Evolutionary conservation across 1,139 yeast genomes (phyloP).

Genomic region (Sugiyamaella sp.): DNA sequence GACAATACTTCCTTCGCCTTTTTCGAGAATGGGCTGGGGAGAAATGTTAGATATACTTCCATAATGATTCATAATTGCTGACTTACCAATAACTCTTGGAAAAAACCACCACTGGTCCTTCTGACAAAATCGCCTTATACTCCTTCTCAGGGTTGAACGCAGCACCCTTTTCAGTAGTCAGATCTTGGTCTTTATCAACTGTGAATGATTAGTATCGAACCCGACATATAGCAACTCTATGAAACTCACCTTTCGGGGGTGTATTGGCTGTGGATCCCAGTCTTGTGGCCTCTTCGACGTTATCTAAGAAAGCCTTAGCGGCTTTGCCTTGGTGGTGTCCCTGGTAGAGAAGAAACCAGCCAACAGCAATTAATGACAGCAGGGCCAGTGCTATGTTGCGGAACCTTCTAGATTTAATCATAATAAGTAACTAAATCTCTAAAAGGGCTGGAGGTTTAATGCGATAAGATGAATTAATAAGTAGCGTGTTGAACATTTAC

Average conservation of each 20-base stretch:
- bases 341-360: constrained; percentile 35
- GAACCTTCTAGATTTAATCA: constrained; percentile 37
- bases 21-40: constrained; percentile 67
- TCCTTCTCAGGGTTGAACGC: constrained; percentile 64
- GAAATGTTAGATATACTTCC: constrained; percentile 8
- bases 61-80: constrained; percentile 51
- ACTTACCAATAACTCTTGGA: constrained; percentile 48
- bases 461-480: not conserved
- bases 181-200: constrained; percentile 27
- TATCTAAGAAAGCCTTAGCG: constrained; percentile 27
- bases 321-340: constrained; percentile 28
- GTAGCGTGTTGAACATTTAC: not conserved
- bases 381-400: constrained; percentile 35
- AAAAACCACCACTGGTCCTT: constrained; percentile 59
- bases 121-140: constrained; percentile 56
- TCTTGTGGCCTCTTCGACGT: constrained; percentile 34
- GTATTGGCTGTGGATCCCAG: constrained; percentile 27
- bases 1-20: constrained; percentile 66
- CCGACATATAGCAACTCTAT: not conserved
- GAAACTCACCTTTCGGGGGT: constrained; percentile 16
- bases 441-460: no score
- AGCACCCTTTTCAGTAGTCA: constrained; percentile 39
- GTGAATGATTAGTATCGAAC: not conserved
- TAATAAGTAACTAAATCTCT: constrained; percentile 10
- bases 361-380: constrained; percentile 35